Evolutionary conservation across 768 basidiomycete species (phyloP).

Genomic region (Leccinum boreale): DNA sequence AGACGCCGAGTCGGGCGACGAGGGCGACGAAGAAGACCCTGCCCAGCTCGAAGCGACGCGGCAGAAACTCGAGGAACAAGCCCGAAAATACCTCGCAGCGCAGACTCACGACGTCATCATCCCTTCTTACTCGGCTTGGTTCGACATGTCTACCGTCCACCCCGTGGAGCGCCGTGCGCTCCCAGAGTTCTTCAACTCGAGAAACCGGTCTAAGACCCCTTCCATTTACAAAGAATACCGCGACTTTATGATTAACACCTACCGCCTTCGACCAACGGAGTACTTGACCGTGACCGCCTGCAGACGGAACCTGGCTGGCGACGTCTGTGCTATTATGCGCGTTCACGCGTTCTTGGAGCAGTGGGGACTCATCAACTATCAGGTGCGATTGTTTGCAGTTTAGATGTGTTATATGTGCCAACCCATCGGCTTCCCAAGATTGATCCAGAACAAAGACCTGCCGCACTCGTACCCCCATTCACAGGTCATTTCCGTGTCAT

Average conservation of each 20-base stretch:
- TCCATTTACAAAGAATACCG: slow-evolving; percentile 98
- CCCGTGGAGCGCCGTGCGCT: slow-evolving; percentile 88
- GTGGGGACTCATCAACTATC: slow-evolving; percentile 99
- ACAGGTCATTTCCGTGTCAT: slow-evolving; percentile 99
- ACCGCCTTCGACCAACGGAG: slow-evolving; percentile 88
- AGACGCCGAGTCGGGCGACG: slow-evolving; percentile 73
- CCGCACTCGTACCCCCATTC: slow-evolving; percentile 92
- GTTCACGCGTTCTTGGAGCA: slow-evolving; percentile 99
- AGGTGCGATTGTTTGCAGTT: slow-evolving; percentile 49
- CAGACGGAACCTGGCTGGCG: slow-evolving; percentile 91
- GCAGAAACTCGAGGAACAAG: slow-evolving; percentile 78
- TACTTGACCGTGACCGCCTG: slow-evolving; percentile 98
- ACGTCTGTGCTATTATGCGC: slow-evolving; percentile 98
- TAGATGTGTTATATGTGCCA: background rate
- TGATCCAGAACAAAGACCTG: slow-evolving; percentile 93
- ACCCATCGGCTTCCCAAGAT: slow-evolving; percentile 53
- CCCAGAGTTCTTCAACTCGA: slow-evolving; percentile 97
- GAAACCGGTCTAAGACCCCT: slow-evolving; percentile 93
- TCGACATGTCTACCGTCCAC: slow-evolving; percentile 92
- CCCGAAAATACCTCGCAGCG: slow-evolving; percentile 90
- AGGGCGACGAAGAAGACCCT: slow-evolving; percentile 83
- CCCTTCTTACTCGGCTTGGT: slow-evolving; percentile 97
- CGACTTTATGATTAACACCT: slow-evolving; percentile 99
- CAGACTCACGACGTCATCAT: slow-evolving; percentile 98
- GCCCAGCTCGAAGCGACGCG: slow-evolving; percentile 81